Evolutionary conservation across 2,329 filamentous ascomycete genomes (phyloP).

Genomic region (Scorias spongiosa): DNA sequence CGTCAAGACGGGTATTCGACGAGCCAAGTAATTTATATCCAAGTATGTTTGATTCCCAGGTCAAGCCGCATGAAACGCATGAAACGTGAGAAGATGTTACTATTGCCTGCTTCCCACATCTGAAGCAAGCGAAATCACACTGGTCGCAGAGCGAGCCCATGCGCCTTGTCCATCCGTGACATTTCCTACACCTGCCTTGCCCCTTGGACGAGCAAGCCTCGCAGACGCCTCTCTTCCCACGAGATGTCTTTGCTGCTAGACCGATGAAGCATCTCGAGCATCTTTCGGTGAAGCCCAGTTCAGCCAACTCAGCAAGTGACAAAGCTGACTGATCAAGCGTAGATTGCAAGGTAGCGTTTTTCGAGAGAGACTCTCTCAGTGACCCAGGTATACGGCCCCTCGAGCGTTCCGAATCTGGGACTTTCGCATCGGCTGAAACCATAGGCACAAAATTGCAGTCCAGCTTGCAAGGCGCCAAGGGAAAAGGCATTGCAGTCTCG

Average conservation of each 20-base stretch:
- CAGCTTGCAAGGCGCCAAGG: slow-evolving; percentile 11
- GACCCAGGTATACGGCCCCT: slow-evolving; percentile 25
- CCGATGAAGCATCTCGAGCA: slow-evolving; percentile 20
- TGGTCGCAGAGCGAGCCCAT: slow-evolving; percentile 21
- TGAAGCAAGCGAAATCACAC: slow-evolving; percentile 28
- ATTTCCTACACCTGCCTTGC: neutral
- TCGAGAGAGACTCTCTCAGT: neutral
- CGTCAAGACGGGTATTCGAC: neutral
- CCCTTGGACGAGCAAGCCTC: slow-evolving; percentile 2
- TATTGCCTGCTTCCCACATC: slow-evolving; percentile 18
- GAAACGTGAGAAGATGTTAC: slow-evolving; percentile 11
- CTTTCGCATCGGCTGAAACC: slow-evolving; percentile 20
- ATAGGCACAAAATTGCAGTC: slow-evolving; percentile 17
- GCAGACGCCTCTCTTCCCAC: slow-evolving; percentile 1
- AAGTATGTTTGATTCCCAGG: slow-evolving; percentile 24
- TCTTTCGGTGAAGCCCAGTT: slow-evolving; percentile 15
- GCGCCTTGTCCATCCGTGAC: neutral
- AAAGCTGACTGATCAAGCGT: slow-evolving; percentile 3
- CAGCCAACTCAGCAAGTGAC: slow-evolving; percentile 4
- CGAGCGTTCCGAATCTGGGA: slow-evolving; percentile 25
- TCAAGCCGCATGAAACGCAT: slow-evolving; percentile 19
- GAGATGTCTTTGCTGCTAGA: slow-evolving; percentile 10
- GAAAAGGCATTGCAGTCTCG: slow-evolving; percentile 1
- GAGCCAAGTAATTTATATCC: slow-evolving; percentile 20
- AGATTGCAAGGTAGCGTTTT: neutral